Evolutionary conservation across 2,329 filamentous ascomycete genomes (phyloP), one percentile per base, ranked within the genome.

Genomic region (Dactylonectria macrodidyma): DNA sequence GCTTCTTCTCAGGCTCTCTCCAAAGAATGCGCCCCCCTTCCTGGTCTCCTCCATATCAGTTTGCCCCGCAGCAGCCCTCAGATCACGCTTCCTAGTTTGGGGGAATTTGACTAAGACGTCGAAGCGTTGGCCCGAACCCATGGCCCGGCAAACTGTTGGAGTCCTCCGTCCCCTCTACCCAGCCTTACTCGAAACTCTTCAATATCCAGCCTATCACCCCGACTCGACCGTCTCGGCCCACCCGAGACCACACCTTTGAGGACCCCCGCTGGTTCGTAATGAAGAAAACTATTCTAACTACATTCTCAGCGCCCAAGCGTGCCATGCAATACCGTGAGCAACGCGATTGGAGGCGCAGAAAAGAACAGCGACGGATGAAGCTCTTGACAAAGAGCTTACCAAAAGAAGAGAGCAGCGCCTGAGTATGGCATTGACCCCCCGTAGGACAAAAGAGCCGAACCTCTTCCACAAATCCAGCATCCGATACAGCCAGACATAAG

Each of bases 21-120:
- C 67, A n/a, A 70, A 66, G 76, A 80, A 41, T 72, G 70, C 54
- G 75, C 73, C 48, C 68, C 72, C 30, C 70, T 80, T 24, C 77
- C 76, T 9, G 65, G 69, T 38, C 38, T 76, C 19, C 67, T 68
- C 24, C 63, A 61, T 50, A 65, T 67, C 38, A 69, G 62, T 57
- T 68, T 70, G 24, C 65, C 73, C 73, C 58, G 56, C 36, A 58
- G 61, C 54, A 70, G 55, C 36, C 61, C 73, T 7, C 65, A 66
- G 7, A 61, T 79, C 46, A 76, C 72, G 50, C 78, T 82, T 36
- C 81, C 81, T 4, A 82, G 80, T 59, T 69, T 82, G 24, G 76
- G 77, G 44, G 80, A 82, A 64, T 82, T 82, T 55, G 81, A 81
- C 50, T 77, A 78, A 65, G 81, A 79, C 14, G 80, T 82, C n/a